Evolutionary conservation across 352 stramenopile genomes (phyloP), one percentile per base, ranked within the genome.

Genomic region (Blastocystis sp.): DNA sequence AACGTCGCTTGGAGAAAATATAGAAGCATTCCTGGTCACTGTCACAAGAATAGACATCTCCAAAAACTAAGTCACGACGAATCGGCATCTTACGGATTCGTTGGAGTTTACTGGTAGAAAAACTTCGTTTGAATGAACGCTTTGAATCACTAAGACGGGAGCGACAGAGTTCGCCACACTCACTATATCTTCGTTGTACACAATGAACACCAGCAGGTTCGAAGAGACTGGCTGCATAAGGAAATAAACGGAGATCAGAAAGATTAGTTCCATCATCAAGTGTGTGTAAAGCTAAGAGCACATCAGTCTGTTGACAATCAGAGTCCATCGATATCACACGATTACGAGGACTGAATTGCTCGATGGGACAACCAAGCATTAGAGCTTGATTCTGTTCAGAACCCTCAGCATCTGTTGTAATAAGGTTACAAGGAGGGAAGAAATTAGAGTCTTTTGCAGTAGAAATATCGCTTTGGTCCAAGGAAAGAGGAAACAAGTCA

Each of bases 1-100:
- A 6, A 53, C 53, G 64, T 27, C 27, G 44, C 64, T 76, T 76
- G 7, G 64, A 76, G n/a, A 76, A 76, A 24, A 76, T 27, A 48
- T 53, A 76, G 53, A 37, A 76, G 33, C 64, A 48, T 7, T 76
- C 64, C 5, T 53, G 15, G 27, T 76, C 33, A 44, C n/a, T 76
- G 22, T 37, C 35, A 44, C 64, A 76, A 37, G 35, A 33, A 15
- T 48, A 76, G 9, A 76, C 64, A 48, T 76, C 64, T 56, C 64
- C 64, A 48, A 76, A 76, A 76, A 11, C 35, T 17, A 22, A 33
- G 42, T 76, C 64, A 48, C 53, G 64, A 48, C 64, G 64, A n/a
- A 76, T 51, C 1, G 64, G 64, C 19, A 62, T n/a, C 19, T 33
- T n/a, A 62, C 27, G 56, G 27, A 62, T 33, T 15, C 56, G 19